Evolutionary conservation across 768 basidiomycete genomes (phyloP).

Genomic region (Cystobasidium tubakii): DNA sequence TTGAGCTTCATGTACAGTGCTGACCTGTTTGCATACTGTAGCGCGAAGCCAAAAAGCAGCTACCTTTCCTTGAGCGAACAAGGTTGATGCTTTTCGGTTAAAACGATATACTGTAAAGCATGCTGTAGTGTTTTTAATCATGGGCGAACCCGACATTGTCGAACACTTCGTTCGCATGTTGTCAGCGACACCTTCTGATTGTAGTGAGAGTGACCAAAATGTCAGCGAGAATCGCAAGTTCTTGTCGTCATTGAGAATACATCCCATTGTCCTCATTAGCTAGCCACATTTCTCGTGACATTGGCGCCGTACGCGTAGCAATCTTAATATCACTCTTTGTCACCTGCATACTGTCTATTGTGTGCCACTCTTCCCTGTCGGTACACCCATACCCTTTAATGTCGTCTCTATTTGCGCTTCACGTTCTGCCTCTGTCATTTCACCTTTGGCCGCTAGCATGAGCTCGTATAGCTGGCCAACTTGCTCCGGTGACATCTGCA

Average conservation of each 20-base stretch:
- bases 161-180: too few species aligned
- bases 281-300: too few species aligned
- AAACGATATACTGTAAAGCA: background rate
- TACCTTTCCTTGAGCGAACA: conserved; percentile 37
- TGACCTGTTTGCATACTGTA: background rate
- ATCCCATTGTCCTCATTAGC: too few species aligned
- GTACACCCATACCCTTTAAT: conserved; percentile 20
- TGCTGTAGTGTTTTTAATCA: too few species aligned
- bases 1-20: too few species aligned
- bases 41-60: conserved; percentile 38
- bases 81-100: conserved; percentile 41
- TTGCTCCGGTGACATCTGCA: conserved; percentile 81
- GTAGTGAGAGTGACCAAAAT: too few species aligned
- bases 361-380: background rate
- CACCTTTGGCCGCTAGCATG: conserved; percentile 78
- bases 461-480: conserved; percentile 89
- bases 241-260: too few species aligned
- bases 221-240: too few species aligned
- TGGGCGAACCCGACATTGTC: too few species aligned
- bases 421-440: conserved; percentile 28
- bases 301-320: too few species aligned
- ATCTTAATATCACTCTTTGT: too few species aligned
- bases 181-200: too few species aligned
- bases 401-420: conserved; percentile 11
- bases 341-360: background rate